These are phyloP conservation scores for Aureobasidium sp. DNA, from an alignment of 2,329 filamentous ascomycete genomes.

Conservation along the genomic window DNA sequence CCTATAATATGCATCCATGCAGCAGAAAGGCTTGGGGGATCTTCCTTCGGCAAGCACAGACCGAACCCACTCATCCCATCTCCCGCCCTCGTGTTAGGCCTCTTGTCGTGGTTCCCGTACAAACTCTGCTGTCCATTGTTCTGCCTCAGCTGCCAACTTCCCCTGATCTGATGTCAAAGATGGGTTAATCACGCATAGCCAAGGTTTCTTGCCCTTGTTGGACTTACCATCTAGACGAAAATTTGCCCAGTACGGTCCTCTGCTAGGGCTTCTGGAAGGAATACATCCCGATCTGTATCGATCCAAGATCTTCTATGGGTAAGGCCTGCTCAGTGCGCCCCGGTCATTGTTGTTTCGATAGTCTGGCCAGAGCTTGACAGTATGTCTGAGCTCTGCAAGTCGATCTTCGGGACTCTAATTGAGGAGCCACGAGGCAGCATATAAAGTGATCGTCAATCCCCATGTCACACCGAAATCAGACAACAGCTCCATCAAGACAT, in stretches of 20 bases:
- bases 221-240: neutral
- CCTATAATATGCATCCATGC: neutral
- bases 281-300: neutral
- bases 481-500: constrained; percentile 9
- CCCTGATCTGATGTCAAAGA: neutral
- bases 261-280: constrained; percentile 8
- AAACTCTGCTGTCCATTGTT: neutral
- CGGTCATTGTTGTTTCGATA: neutral
- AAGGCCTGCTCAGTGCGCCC: neutral
- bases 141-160: constrained; percentile 3
- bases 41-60: neutral
- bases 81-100: neutral
- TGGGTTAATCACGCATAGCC: neutral
- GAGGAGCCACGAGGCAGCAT: neutral
- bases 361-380: constrained; percentile 2
- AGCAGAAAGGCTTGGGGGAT: constrained; percentile 4
- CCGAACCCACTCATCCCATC: neutral
- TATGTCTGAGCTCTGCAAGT: neutral
- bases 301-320: neutral
- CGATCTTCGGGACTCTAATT: neutral
- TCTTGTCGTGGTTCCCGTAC: neutral
- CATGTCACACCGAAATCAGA: neutral
- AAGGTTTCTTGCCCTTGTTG: constrained; percentile 2
- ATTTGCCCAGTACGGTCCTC: neutral
- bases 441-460: constrained; percentile 1